Percentiles rank a stretch among this genome's conserved stretches.
These are phyloP conservation scores for Musa schizocarpa DNA, from an alignment of 176 grass and related monocot species.

Conservation along the genomic window DNA sequence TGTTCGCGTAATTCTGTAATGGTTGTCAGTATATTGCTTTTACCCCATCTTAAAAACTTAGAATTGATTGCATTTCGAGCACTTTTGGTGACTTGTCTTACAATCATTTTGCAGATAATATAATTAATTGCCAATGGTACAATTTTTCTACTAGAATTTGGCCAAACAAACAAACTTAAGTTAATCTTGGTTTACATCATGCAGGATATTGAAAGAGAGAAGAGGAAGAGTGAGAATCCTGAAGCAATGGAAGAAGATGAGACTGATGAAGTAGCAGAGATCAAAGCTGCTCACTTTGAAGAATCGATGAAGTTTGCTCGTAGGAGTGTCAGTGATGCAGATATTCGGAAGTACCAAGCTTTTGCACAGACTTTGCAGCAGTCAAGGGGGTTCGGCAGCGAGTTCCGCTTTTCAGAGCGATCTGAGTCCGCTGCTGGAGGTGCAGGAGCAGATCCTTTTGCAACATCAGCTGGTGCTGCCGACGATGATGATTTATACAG, in stretches of 20 bases:
- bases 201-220: slow-evolving; percentile 19
- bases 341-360: slow-evolving; percentile 19
- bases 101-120: no score
- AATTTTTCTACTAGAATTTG: background rate
- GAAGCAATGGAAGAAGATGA: slow-evolving; percentile 23
- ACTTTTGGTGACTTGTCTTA: no score
- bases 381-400: slow-evolving; percentile 12
- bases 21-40: no score
- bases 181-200: background rate
- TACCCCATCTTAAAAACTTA: no score
- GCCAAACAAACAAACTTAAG: background rate
- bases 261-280: slow-evolving; percentile 10
- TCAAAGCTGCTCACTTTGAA: slow-evolving; percentile 20
- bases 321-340: slow-evolving; percentile 16
- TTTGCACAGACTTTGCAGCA: slow-evolving; percentile 24
- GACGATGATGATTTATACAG: slow-evolving; percentile 22
- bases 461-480: background rate
- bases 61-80: no score
- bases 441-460: background rate
- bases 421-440: background rate
- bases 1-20: no score
- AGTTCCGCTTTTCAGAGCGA: slow-evolving; percentile 16
- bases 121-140: no score
- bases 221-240: slow-evolving; percentile 13
- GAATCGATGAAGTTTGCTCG: slow-evolving; percentile 18